phyloP scores from a whole-genome alignment of 257 asterid genomes.

The Solanum lycopersicoides region DNA sequence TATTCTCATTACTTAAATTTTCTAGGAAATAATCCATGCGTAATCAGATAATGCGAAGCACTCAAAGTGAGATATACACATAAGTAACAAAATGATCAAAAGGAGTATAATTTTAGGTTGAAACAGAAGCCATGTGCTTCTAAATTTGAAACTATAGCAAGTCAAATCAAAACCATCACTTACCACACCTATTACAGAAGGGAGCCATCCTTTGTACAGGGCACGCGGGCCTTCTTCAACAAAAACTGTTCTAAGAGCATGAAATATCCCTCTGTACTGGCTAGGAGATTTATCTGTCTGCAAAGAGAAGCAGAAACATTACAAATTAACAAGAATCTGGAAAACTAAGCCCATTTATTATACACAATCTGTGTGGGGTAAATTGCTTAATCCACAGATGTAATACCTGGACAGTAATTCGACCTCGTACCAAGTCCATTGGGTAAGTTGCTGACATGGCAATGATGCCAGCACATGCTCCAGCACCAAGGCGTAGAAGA shows the following conservation, averaged over 20 bases:
- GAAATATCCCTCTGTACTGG: conserved; percentile 91
- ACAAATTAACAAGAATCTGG: neutral
- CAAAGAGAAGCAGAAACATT: conserved; percentile 10
- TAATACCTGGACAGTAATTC: conserved; percentile 87
- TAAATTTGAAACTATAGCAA: neutral
- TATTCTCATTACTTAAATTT: neutral
- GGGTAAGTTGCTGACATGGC: conserved; percentile 99
- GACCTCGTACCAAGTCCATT: conserved; percentile 98
- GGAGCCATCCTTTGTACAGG: conserved; percentile 98
- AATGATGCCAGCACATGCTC: conserved; percentile 98
- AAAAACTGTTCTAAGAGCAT: conserved; percentile 89
- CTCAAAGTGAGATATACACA: neutral
- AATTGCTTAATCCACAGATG: neutral
- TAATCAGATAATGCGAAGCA: neutral
- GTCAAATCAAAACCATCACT: conserved; percentile 19
- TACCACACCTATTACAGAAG: conserved; percentile 98
- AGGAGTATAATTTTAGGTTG: neutral
- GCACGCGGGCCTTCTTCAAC: conserved; percentile 97
- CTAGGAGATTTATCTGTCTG: conserved; percentile 88
- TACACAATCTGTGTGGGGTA: neutral
- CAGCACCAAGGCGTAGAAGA: conserved; percentile 87
- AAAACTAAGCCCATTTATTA: neutral
- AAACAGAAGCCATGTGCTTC: neutral
- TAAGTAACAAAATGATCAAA: neutral
- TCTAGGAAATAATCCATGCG: neutral